Conservation (phyloP, 2,329 filamentous ascomycete species). For the Xylogone sp. region DNA sequence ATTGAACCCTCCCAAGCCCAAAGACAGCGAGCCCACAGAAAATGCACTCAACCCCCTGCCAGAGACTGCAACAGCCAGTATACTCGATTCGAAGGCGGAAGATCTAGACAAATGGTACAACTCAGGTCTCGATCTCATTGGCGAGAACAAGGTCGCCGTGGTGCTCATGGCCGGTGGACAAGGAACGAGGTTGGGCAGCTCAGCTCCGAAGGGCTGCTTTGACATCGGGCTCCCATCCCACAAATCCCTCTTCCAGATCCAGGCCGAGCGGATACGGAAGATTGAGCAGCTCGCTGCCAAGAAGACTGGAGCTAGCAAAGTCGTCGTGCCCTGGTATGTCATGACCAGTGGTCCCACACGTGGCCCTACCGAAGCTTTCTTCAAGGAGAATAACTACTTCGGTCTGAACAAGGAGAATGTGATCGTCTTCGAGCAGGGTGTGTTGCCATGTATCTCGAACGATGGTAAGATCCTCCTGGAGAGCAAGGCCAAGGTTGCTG, state of each 20-base stretch:
- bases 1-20: constrained; percentile 67
- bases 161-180: constrained; percentile 97
- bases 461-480: constrained; percentile 96
- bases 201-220: constrained; percentile 94
- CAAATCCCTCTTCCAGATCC: constrained; percentile 96
- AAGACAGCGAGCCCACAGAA: constrained; percentile 27
- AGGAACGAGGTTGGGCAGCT: constrained; percentile 90
- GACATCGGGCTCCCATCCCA: constrained; percentile 89
- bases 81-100: constrained; percentile 78
- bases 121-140: constrained; percentile 60
- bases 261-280: constrained; percentile 89
- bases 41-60: constrained; percentile 77
- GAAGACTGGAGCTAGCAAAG: constrained; percentile 54
- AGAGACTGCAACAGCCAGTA: constrained; percentile 79
- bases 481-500: constrained; percentile 82
- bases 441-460: constrained; percentile 94
- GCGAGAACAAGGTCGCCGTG: constrained; percentile 71
- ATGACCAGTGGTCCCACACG: constrained; percentile 98
- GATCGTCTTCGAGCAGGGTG: constrained; percentile 92
- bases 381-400: constrained; percentile 86
- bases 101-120: constrained; percentile 84
- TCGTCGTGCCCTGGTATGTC: constrained; percentile 91
- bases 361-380: constrained; percentile 88
- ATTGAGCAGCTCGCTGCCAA: constrained; percentile 76
- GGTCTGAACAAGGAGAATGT: constrained; percentile 83